These are phyloP conservation scores for Lizonia empirigonia DNA, from an alignment of 2,329 filamentous ascomycete genomes.

Conservation along the genomic window DNA sequence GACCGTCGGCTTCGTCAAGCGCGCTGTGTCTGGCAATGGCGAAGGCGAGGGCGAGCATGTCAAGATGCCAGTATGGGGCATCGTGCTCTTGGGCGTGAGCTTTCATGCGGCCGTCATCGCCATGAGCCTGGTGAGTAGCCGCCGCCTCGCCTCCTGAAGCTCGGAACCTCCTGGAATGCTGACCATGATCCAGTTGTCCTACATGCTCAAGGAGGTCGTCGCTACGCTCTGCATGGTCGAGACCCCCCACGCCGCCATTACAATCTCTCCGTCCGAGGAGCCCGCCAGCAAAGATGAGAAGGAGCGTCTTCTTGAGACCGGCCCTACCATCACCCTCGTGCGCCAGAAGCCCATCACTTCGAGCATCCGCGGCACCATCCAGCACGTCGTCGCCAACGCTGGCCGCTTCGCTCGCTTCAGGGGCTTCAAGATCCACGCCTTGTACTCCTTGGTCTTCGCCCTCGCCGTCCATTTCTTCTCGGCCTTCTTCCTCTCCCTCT, in stretches of 20 bases:
- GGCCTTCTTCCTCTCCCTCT: conserved; percentile 49
- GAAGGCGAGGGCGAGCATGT: conserved; percentile 16
- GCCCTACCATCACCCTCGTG: conserved; percentile 51
- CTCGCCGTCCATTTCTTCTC: conserved; percentile 31
- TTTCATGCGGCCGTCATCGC: conserved; percentile 50
- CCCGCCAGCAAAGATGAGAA: conserved; percentile 50
- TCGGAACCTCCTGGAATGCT: conserved; percentile 6
- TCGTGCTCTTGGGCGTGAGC: conserved; percentile 41
- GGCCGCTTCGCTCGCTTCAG: conserved; percentile 73
- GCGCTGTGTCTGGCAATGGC: conserved; percentile 24
- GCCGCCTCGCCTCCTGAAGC: conserved; percentile 9
- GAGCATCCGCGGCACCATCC: conserved; percentile 62
- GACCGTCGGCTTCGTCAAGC: conserved; percentile 35
- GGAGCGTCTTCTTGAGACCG: conserved; percentile 47
- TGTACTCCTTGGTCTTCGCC: conserved; percentile 41
- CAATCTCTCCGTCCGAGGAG: conserved; percentile 56
- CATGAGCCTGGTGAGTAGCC: conserved; percentile 47
- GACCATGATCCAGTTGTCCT: conserved; percentile 46
- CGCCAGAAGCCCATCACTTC: conserved; percentile 65
- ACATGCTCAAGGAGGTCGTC: conserved; percentile 65
- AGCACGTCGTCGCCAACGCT: conserved; percentile 66
- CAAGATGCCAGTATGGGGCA: conserved; percentile 41
- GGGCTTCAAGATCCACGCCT: conserved; percentile 61
- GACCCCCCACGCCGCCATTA: conserved; percentile 59
- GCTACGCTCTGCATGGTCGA: conserved; percentile 69